Conservation (phyloP, 2,329 filamentous ascomycete genomes). For the Neofusicoccum kwambonambiense region DNA sequence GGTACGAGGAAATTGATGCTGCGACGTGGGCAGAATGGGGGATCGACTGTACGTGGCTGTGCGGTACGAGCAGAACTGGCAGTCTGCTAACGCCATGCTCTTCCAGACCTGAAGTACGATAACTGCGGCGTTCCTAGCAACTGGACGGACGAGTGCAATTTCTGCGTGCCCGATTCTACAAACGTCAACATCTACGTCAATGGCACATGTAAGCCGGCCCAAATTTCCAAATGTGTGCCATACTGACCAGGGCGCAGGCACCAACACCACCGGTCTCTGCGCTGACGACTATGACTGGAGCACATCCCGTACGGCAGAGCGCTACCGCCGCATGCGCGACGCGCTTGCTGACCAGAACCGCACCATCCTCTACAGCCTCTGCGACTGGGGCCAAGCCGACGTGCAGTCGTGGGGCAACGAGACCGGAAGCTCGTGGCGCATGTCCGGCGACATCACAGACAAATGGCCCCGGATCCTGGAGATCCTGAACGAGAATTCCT, state of each 20-base stretch:
- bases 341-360: slow-evolving; percentile 46
- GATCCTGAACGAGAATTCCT: slow-evolving; percentile 41
- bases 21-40: slow-evolving; percentile 51
- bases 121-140: slow-evolving; percentile 38
- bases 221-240: no score
- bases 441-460: slow-evolving; percentile 25
- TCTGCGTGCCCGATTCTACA: slow-evolving; percentile 42
- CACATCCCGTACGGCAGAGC: slow-evolving; percentile 46
- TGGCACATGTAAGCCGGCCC: slow-evolving; percentile 36
- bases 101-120: slow-evolving; percentile 34
- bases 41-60: slow-evolving; percentile 29
- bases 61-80: not conserved
- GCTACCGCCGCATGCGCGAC: slow-evolving; percentile 55
- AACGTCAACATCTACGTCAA: slow-evolving; percentile 37
- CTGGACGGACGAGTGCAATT: slow-evolving; percentile 40
- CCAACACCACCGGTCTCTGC: slow-evolving; percentile 35
- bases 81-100: slow-evolving; percentile 19
- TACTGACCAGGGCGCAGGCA: slow-evolving; percentile 1
- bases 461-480: slow-evolving; percentile 21
- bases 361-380: slow-evolving; percentile 53
- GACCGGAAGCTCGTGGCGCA: slow-evolving; percentile 48
- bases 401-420: slow-evolving; percentile 52
- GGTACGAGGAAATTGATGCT: slow-evolving; percentile 59
- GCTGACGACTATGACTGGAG: slow-evolving; percentile 53
- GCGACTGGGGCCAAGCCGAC: slow-evolving; percentile 54